Evolutionary conservation across 306 rosid genomes (phyloP).

Genomic region (cucumber (Cucumis sativus)): Cucumber_9930_V3 NC_026655.2:21412001-21412500

Average conservation of each 20-base stretch:
- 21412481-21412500: too few species aligned
- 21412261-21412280: neutral
- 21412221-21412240: constrained; percentile 12
- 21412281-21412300: constrained; percentile 15
- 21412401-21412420: constrained; percentile 21
- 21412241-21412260: constrained; percentile 15
- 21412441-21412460: neutral
- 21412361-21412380: too few species aligned
- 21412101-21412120: too few species aligned
- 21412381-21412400: constrained; percentile 9
- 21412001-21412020: too few species aligned
- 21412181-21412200: neutral
- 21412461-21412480: neutral
- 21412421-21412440: constrained; percentile 29
- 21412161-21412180: neutral
- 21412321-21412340: neutral
- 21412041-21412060: too few species aligned
- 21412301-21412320: neutral
- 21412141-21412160: neutral
- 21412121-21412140: neutral
- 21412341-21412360: too few species aligned
- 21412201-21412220: neutral
- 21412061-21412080: too few species aligned
- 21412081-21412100: too few species aligned
- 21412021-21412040: too few species aligned